phyloP scores from a whole-genome alignment of 2,329 filamentous ascomycete genomes.

The Zymoseptoria pseudotritici region DNA sequence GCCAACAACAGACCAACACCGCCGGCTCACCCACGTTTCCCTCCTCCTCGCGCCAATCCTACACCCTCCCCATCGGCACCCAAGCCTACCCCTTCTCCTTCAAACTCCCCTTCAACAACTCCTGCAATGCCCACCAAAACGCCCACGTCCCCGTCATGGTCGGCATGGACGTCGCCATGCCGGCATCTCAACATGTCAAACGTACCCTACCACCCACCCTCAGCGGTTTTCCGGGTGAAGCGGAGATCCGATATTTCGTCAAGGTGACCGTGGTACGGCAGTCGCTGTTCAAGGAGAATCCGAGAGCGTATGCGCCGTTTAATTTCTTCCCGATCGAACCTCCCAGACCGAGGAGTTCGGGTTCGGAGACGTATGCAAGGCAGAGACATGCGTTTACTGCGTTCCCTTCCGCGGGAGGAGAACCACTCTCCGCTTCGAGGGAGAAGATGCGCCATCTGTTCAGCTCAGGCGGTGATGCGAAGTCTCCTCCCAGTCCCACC shows the following conservation, averaged over 20 bases:
- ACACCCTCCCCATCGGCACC: conserved; percentile 58
- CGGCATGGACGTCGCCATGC: conserved; percentile 39
- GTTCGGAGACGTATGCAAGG: conserved; percentile 77
- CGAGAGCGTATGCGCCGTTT: conserved; percentile 57
- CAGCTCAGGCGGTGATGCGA: conserved; percentile 29
- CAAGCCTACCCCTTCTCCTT: conserved; percentile 74
- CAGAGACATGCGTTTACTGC: conserved; percentile 55
- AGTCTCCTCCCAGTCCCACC: conserved; percentile 13
- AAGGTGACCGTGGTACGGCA: conserved; percentile 93
- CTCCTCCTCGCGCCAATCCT: conserved; percentile 35
- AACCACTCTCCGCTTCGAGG: conserved; percentile 22
- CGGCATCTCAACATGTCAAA: conserved; percentile 61
- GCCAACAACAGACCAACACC: conserved; percentile 29
- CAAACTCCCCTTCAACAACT: conserved; percentile 66
- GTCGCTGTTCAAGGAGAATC: conserved; percentile 83
- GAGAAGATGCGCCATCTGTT: conserved; percentile 56
- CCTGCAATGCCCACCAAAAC: conserved; percentile 45
- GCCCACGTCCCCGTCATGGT: conserved; percentile 37
- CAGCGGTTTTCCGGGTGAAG: conserved; percentile 76
- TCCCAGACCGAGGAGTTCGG: conserved; percentile 58
- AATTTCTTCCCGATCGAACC: conserved; percentile 92
- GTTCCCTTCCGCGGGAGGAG: conserved; percentile 11
- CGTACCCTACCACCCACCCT: conserved; percentile 83
- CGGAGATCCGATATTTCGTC: conserved; percentile 87
- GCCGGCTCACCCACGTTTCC: neutral